These are phyloP conservation scores for Lactarius hengduanensis DNA, from an alignment of 768 basidiomycete species.

Conservation along the genomic window DNA sequence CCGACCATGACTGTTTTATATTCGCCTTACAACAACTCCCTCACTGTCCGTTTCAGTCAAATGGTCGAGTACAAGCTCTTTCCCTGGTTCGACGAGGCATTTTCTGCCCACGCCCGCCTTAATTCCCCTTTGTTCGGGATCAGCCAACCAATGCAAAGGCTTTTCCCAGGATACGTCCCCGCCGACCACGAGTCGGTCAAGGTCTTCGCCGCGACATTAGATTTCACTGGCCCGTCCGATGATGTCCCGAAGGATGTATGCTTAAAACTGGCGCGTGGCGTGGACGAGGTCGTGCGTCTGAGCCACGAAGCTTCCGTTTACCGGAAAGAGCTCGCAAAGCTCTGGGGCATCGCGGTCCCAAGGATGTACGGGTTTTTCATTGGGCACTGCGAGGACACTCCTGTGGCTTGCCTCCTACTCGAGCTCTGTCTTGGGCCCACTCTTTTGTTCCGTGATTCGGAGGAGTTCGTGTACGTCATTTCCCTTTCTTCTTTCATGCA, in stretches of 20 bases:
- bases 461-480: constrained; percentile 15
- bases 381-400: constrained; percentile 6
- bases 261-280: constrained; percentile 20
- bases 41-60: constrained; percentile 18
- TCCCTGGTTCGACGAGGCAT: constrained; percentile 18
- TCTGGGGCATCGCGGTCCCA: constrained; percentile 23
- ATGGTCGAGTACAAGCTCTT: constrained; percentile 16
- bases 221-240: constrained; percentile 9
- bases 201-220: constrained; percentile 21
- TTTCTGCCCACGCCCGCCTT: constrained; percentile 15
- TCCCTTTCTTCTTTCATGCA: background rate
- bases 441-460: background rate
- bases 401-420: constrained; percentile 20
- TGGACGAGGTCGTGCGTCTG: constrained; percentile 22
- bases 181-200: background rate
- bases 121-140: constrained; percentile 16
- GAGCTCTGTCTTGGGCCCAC: constrained; percentile 16
- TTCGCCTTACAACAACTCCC: constrained; percentile 2
- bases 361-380: constrained; percentile 25
- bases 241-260: constrained; percentile 17
- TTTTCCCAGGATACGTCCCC: constrained; percentile 12
- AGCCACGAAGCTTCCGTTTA: constrained; percentile 25
- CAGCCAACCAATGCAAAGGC: background rate
- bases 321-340: constrained; percentile 14
- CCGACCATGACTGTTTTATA: constrained; percentile 12